Base-by-base conservation (phyloP, 2,329 filamentous ascomycete genomes). In the Gliomastix tumulicola region DNA sequence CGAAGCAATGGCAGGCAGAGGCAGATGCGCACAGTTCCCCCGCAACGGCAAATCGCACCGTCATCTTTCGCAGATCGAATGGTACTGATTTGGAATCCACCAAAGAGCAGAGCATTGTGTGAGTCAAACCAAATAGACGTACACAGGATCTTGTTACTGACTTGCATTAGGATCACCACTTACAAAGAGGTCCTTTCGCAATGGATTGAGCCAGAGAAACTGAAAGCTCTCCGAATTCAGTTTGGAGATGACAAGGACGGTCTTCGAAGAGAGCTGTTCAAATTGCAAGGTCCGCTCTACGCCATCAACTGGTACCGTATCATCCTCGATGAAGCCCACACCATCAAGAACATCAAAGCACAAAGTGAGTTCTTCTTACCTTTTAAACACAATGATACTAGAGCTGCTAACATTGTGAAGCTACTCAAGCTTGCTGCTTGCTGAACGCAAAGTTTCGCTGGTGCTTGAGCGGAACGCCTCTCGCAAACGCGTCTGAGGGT, bases 251-350 rank as follows among this genome's bases (percentile, higher is more conserved):
- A 21, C 16, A 31, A 10, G 20, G 12, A n/a, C n/a, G 18, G 30
- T 32, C 30, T 10, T 35, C 31, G 23, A n/a, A 34, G 15, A 12
- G 15, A 25, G 4, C 4, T 59, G 0, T 53, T 50, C 21, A 6
- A 61, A 0, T n/a, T n/a, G n/a, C n/a, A n/a, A n/a, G n/a, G n/a
- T n/a, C n/a, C n/a, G n/a, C n/a, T n/a, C n/a, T n/a, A n/a, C n/a
- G n/a, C n/a, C n/a, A 45, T 65, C 4, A 50, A 57, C 0, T 76
- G 66, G 57, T 64, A 71, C 28, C 56, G 77, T 2, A 41, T 80
- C 4, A 62, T 79, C 2, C 54, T 79, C 0, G 76, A 80, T 32
- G 76, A 80, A 45, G 73, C 67, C 0, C 74, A 79, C 34, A 46
- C 45, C 0, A 75, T 80, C 41, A 78, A 77, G 41, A 78, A 75